Evolutionary conservation across 2,329 filamentous ascomycete genomes (phyloP), one percentile per base, ranked within the genome.

Genomic region (Colletotrichum higginsianum): DNA sequence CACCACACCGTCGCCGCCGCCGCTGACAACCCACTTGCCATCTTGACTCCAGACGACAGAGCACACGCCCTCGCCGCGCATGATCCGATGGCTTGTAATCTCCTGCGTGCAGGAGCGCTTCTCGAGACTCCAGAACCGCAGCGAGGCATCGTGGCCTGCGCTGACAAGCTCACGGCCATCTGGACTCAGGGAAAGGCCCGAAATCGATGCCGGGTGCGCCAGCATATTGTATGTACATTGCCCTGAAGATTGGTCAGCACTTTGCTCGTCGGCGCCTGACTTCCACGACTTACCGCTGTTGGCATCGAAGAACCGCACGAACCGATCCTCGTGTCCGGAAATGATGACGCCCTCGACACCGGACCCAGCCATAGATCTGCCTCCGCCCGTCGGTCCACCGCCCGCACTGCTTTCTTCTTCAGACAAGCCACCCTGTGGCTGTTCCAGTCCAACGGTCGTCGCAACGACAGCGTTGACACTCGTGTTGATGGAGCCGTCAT

Each of bases 151-250:
- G 81, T 99, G 96, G 26, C 96, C 96, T 1, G 95, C 96, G 56
- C 95, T 98, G 60, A 99, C 96, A 13, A 98, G 92, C 85, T 99
- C 96, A 70, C 93, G 92, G 56, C 96, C 95, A 79, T 98, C 96
- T 16, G 96, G 96, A 76, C 94, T 98, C 23, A 99, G 89, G 0
- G 94, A 97, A 6, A 99, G 88, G 35, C 94, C 93, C 1, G 96
- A 97, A 75, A 99, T 98, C 67, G 96, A 92, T 3, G 95, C 93
- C 0, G 96, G 95, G 77, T 99, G 96, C 7, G 96, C 96, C 71
- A 98, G 90, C 96, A 99, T 99, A 78, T 93, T 97, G 83, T 99
- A 99, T 74, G 96, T 98, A 84, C 95, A 98, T 94, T 99, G 96
- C 68, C 96, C 96, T 98, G 40, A 18, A 16, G 12, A 40, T 46